Conservation (phyloP, 441 rosid species). For the Codiaeum variegatum region DNA sequence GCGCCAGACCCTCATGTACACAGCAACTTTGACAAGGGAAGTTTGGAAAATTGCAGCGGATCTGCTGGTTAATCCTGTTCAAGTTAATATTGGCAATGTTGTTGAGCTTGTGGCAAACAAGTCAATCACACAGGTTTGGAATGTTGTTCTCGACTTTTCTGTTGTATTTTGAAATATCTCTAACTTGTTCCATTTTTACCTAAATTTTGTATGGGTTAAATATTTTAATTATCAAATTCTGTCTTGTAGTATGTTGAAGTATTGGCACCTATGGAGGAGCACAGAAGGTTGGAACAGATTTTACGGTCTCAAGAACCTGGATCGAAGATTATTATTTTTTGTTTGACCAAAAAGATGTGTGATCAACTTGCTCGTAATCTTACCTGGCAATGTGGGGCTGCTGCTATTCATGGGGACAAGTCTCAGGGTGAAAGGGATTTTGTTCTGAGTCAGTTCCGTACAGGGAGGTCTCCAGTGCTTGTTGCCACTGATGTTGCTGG, state of each 20-base stretch:
- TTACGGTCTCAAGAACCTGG: constrained; percentile 87
- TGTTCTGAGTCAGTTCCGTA: constrained; percentile 83
- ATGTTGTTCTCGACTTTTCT: too few relatives aligned
- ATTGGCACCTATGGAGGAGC: constrained; percentile 85
- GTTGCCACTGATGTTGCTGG: constrained; percentile 99
- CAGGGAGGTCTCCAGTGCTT: constrained; percentile 71
- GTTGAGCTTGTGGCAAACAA: constrained; percentile 95
- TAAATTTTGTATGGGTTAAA: too few relatives aligned
- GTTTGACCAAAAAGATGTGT: constrained; percentile 85
- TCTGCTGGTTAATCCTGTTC: constrained; percentile 87
- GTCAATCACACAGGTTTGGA: constrained; percentile 80
- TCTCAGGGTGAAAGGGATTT: constrained; percentile 95
- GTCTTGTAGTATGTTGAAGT: constrained; percentile 76
- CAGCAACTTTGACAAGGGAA: constrained; percentile 98
- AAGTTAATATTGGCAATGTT: constrained; percentile 92
- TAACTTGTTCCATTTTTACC: too few relatives aligned
- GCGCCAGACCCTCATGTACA: constrained; percentile 92
- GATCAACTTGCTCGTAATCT: constrained; percentile 85
- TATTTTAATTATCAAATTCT: too few relatives aligned
- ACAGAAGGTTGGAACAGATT: constrained; percentile 86
- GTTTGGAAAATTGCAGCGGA: constrained; percentile 87
- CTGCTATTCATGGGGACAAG: constrained; percentile 93
- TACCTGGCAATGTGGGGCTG: constrained; percentile 79
- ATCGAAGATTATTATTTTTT: constrained; percentile 80
- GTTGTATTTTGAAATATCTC: background rate